Evolutionary conservation across 495 filamentous ascomycete genomes (phyloP).

Genomic region (Aspergillus campestris): DNA sequence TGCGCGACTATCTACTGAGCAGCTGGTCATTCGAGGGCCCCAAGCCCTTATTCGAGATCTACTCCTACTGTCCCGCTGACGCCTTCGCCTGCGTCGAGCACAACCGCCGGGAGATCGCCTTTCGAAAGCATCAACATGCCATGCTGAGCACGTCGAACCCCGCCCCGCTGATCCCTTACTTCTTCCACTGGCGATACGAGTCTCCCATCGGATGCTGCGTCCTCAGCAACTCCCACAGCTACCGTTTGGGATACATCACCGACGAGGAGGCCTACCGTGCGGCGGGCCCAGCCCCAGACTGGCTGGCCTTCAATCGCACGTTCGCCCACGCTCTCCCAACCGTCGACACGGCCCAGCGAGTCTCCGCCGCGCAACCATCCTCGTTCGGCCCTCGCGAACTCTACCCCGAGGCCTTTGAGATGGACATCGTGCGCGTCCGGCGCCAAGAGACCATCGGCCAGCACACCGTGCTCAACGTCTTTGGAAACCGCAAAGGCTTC

Average conservation of each 20-base stretch:
- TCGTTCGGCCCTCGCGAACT: neutral
- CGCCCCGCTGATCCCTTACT: constrained; percentile 8
- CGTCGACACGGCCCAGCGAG: neutral
- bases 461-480: neutral
- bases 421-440: constrained; percentile 3
- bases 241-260: constrained; percentile 8
- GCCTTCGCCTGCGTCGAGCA: constrained; percentile 17
- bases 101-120: constrained; percentile 15
- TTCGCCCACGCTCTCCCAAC: constrained; percentile 5
- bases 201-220: constrained; percentile 5
- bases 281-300: constrained; percentile 8
- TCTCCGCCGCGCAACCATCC: too few relatives aligned
- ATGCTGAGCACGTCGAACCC: constrained; percentile 5
- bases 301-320: constrained; percentile 10
- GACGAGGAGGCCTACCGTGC: neutral
- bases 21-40: constrained; percentile 4
- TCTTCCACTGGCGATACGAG: neutral
- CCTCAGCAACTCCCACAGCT: constrained; percentile 11
- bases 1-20: constrained; percentile 12
- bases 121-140: constrained; percentile 13
- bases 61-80: constrained; percentile 13
- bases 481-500: neutral
- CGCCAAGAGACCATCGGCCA: constrained; percentile 2
- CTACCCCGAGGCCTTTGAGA: constrained; percentile 3
- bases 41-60: constrained; percentile 15